phyloP scores from a whole-genome alignment of 73 alveolate species.

The Loxodes magnus region DNA sequence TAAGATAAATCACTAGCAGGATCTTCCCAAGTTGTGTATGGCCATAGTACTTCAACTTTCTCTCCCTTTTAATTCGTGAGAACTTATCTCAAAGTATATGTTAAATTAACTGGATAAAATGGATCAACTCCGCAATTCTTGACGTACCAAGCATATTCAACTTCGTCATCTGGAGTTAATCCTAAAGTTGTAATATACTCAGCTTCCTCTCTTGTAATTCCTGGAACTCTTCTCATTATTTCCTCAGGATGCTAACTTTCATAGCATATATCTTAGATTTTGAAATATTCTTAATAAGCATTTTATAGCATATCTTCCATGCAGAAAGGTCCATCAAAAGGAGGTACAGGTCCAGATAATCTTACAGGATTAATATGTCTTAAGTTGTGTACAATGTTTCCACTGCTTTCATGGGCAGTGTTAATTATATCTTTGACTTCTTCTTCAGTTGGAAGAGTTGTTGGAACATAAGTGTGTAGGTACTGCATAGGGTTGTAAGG shows the following conservation, averaged over 20 bases:
- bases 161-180: slow-evolving; percentile 76
- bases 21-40: slow-evolving; percentile 67
- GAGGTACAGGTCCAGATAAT: slow-evolving; percentile 83
- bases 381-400: slow-evolving; percentile 59
- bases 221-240: slow-evolving; percentile 85
- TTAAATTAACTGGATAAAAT: slow-evolving; percentile 61
- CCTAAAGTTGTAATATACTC: slow-evolving; percentile 58
- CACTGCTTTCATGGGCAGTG: slow-evolving; percentile 49
- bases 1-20: slow-evolving; percentile 25
- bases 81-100: slow-evolving; percentile 74
- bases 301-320: slow-evolving; percentile 29
- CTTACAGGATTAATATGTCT: slow-evolving; percentile 86
- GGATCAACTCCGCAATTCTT: slow-evolving; percentile 72
- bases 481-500: slow-evolving; percentile 84
- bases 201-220: slow-evolving; percentile 82
- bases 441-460: slow-evolving; percentile 56
- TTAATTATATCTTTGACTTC: slow-evolving; percentile 59
- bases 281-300: slow-evolving; percentile 43
- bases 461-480: slow-evolving; percentile 48
- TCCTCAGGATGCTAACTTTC: slow-evolving; percentile 70
- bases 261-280: slow-evolving; percentile 54
- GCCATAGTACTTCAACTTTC: slow-evolving; percentile 83
- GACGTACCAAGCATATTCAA: slow-evolving; percentile 65
- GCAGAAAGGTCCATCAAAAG: slow-evolving; percentile 66
- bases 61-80: slow-evolving; percentile 87